phyloP scores from a whole-genome alignment of 75 land plant species.

The Sequoia sempervirens region DNA sequence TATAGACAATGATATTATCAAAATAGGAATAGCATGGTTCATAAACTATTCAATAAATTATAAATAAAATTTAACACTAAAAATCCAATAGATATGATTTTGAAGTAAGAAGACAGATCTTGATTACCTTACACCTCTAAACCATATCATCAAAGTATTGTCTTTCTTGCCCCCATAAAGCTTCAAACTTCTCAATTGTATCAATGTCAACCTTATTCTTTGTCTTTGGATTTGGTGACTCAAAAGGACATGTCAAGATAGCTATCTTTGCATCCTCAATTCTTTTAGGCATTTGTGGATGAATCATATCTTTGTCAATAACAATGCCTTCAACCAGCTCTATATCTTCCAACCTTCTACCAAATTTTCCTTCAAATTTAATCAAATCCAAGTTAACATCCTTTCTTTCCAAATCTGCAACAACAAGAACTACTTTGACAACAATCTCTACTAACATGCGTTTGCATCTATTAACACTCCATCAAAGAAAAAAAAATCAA shows the following conservation, averaged over 20 bases:
- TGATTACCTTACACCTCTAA: slow-evolving; percentile 82
- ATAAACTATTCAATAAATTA: no score
- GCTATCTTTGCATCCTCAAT: slow-evolving; percentile 93
- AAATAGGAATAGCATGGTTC: no score
- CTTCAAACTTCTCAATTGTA: slow-evolving; percentile 91
- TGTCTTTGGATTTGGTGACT: slow-evolving; percentile 98
- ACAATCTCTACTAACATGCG: no score
- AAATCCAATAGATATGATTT: neutral
- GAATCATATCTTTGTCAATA: slow-evolving; percentile 98
- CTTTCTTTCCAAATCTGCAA: no score
- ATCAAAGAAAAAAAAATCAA: no score
- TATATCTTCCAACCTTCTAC: slow-evolving; percentile 98
- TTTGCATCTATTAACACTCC: no score
- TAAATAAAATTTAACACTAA: neutral
- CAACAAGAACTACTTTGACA: no score
- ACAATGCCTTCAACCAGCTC: slow-evolving; percentile 83
- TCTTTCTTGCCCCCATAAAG: slow-evolving; percentile 77
- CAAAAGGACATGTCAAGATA: slow-evolving; percentile 93
- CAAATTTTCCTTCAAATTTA: slow-evolving; percentile 95
- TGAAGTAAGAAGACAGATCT: neutral
- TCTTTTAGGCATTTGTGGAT: slow-evolving; percentile 94
- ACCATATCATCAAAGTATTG: slow-evolving; percentile 98
- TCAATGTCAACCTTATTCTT: slow-evolving; percentile 81
- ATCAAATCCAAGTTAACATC: slow-evolving; percentile 37
- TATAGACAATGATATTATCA: neutral